A percentile compares a stretch with the other conserved stretches of the same genome.
Conservation (phyloP, 305 asterid species). For the Solanum hybrid region DNA sequence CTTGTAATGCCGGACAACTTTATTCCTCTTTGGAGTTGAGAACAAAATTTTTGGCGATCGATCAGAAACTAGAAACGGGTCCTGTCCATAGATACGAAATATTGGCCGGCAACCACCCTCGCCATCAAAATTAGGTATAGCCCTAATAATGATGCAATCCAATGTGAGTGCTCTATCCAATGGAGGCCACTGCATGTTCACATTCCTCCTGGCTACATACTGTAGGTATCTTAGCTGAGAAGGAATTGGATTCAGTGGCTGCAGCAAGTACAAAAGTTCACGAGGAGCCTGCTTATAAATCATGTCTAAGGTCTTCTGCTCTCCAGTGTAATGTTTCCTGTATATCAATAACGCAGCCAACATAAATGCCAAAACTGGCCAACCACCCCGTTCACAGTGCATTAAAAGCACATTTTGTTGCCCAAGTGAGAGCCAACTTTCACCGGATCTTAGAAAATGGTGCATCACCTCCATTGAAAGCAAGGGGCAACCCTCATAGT, state of each 20-base stretch:
- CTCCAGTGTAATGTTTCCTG: conserved; percentile 76
- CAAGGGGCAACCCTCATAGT: conserved; percentile 84
- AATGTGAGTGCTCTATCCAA: conserved; percentile 71
- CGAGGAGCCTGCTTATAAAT: conserved; percentile 91
- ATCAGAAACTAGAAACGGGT: conserved; percentile 54
- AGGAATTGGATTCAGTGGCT: conserved; percentile 86
- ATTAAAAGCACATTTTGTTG: conserved; percentile 76
- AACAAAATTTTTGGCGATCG: conserved; percentile 70
- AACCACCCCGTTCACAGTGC: conserved; percentile 95
- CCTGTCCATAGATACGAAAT: conserved; percentile 82
- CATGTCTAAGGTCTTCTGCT: conserved; percentile 85
- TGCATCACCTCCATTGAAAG: conserved; percentile 93
- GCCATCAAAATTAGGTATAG: conserved; percentile 82
- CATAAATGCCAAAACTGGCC: conserved; percentile 97
- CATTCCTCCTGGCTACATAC: conserved; percentile 85
- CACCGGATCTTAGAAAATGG: conserved; percentile 83
- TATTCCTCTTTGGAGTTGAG: conserved; percentile 73
- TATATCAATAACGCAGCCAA: conserved; percentile 80
- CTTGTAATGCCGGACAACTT: conserved; percentile 64
- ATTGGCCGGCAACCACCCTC: conserved; percentile 84
- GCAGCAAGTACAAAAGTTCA: conserved; percentile 66
- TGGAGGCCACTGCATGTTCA: conserved; percentile 90
- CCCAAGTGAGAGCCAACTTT: conserved; percentile 97
- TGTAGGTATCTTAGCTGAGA: conserved; percentile 90
- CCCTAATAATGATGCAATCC: conserved; percentile 84